Evolutionary conservation across 331 rosid species (phyloP), one percentile per base, ranked within the genome.

Genomic region (Acacia pycnantha): DNA sequence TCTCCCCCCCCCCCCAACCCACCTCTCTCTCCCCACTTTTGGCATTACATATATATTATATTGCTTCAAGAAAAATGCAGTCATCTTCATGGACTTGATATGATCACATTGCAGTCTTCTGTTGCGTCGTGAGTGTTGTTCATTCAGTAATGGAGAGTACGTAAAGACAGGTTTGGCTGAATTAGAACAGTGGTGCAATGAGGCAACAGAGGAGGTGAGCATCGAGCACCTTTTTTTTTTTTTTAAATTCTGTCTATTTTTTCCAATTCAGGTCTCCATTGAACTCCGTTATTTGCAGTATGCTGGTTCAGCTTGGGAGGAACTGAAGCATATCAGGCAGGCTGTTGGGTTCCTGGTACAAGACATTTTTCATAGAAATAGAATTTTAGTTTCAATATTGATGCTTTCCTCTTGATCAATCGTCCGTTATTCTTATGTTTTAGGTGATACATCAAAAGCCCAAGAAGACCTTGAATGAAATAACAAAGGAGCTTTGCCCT

Each of bases 371-470:
- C 21, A 68, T 72, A 29, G 72, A 77, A 31, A 35, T 70, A 5
- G 11, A 53, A 50, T 50, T 51, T 41, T 44, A 41, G 47, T 33
- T 46, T 22, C 61, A 68, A 62, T 21, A 77, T 14, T 80, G 40
- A 62, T 65, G 16, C 31, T 76, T 56, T 27, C n/a, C 43, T 4
- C 64, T 51, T 24, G 59, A 73, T 79, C 31, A 27, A 68, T 78
- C 66, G 24, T 82, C 77, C 22, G 22, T 22, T 77, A 81, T 79
- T 46, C 24, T 73, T 80, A 44, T 53, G 72, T 73, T 77, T 90
- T 90, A 92, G 95, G 95, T 92, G 70, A 89, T 92, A 81, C 95
- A 93, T 84, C 97, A 91, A 84, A 91, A 91, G 82, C 95, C 97
- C 6, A 91, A 91, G 84, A 93, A 93, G 90, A 87, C 89, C 68